Percentiles rank a stretch among this genome's conserved stretches.
Evolutionary conservation across 805 yeast species (phyloP).

Genomic region (Metschnikowia anglica): DNA sequence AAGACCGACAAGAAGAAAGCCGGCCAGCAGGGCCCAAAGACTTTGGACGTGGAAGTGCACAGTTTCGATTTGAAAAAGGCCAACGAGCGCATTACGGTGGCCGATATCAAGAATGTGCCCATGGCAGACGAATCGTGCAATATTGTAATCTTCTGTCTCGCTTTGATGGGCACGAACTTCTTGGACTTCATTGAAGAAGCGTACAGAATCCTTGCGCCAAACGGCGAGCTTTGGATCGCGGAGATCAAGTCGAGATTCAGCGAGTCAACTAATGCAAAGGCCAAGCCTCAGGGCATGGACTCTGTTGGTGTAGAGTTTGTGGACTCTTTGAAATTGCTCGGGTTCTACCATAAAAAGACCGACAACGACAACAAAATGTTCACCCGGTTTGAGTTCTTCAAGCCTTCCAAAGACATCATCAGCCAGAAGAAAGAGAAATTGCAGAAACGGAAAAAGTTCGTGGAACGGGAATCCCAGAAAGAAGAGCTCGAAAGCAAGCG

Average conservation of each 20-base stretch:
- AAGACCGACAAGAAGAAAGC: slow-evolving; percentile 33
- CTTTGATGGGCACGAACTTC: slow-evolving; percentile 96
- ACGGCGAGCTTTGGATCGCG: slow-evolving; percentile 96
- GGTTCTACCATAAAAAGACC: slow-evolving; percentile 85
- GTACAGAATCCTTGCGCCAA: slow-evolving; percentile 76
- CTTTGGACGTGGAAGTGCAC: slow-evolving; percentile 63
- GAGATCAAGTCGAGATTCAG: slow-evolving; percentile 91
- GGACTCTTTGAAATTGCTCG: slow-evolving; percentile 68
- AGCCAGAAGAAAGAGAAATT: slow-evolving; percentile 60
- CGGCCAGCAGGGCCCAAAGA: slow-evolving; percentile 27
- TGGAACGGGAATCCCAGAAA: slow-evolving; percentile 65
- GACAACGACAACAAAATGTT: slow-evolving; percentile 92
- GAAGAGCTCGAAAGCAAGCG: slow-evolving; percentile 60
- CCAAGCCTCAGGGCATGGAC: slow-evolving; percentile 36
- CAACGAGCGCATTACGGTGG: slow-evolving; percentile 92
- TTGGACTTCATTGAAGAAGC: slow-evolving; percentile 91
- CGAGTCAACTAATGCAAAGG: slow-evolving; percentile 43
- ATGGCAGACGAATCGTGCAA: slow-evolving; percentile 74
- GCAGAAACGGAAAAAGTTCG: slow-evolving; percentile 62
- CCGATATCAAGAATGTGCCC: slow-evolving; percentile 91
- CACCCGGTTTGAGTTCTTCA: slow-evolving; percentile 89
- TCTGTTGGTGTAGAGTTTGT: slow-evolving; percentile 72
- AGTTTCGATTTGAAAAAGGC: slow-evolving; percentile 88
- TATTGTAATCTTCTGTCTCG: slow-evolving; percentile 88
- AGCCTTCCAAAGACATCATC: slow-evolving; percentile 70